A percentile compares a stretch with the other conserved stretches of the same genome.
Evolutionary conservation across 2,329 filamentous ascomycete genomes (phyloP).

Genomic region (Stromatinia cepivora): DNA sequence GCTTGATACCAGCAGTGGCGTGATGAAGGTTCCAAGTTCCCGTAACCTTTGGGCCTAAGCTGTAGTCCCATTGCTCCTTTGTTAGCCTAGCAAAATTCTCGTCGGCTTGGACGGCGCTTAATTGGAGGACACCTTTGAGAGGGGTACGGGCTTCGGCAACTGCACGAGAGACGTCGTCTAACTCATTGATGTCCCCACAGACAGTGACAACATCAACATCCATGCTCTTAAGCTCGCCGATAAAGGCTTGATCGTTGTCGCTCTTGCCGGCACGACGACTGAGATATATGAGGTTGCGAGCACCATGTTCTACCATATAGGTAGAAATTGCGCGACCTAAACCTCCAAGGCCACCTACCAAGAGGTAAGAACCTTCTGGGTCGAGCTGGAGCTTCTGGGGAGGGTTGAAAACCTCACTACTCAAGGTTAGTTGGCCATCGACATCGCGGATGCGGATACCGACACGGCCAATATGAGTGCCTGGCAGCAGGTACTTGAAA

Average conservation of each 20-base stretch:
- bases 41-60: too few species aligned
- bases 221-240: not conserved
- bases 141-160: not conserved
- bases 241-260: not conserved
- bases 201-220: not conserved
- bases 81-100: too few species aligned
- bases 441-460: too few species aligned
- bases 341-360: conserved; percentile 47
- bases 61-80: too few species aligned
- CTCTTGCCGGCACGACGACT: not conserved
- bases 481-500: too few species aligned
- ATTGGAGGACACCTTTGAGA: too few species aligned
- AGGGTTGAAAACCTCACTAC: too few species aligned
- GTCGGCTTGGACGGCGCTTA: too few species aligned
- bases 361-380: conserved; percentile 37
- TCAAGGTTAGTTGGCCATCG: too few species aligned
- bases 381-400: not conserved
- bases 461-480: too few species aligned
- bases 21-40: too few species aligned
- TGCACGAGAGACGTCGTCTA: not conserved
- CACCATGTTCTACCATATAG: conserved; percentile 41
- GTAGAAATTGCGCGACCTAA: conserved; percentile 43
- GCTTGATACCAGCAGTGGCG: too few species aligned
- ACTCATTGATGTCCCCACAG: not conserved
- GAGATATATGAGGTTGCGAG: conserved; percentile 5